A percentile compares a stretch with the other conserved stretches of the same genome.
Evolutionary conservation across 1,139 yeast species (phyloP).

Genomic region (Protomyces pachydermus): DNA sequence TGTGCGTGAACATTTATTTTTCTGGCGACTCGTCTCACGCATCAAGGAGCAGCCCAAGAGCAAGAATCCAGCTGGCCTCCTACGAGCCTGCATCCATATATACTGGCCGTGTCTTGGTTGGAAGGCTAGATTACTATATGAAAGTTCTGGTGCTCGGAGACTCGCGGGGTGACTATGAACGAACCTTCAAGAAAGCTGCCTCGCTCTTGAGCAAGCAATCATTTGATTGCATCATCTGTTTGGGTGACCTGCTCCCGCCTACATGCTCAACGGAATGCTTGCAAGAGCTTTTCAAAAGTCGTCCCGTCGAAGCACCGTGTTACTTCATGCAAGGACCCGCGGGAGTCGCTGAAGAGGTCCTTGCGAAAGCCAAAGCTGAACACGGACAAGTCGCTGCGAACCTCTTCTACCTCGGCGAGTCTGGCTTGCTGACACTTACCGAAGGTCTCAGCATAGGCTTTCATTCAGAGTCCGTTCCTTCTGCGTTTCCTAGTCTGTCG

Average conservation of each 20-base stretch:
- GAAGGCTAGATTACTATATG: background rate
- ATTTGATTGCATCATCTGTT: slow-evolving; percentile 27
- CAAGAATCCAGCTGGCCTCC: too few species aligned
- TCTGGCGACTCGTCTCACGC: background rate
- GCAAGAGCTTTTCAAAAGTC: slow-evolving; percentile 4
- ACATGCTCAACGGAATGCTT: background rate
- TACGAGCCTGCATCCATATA: too few species aligned
- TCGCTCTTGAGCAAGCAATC: slow-evolving; percentile 16
- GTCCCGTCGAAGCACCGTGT: slow-evolving; percentile 13
- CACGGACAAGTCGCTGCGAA: slow-evolving; percentile 27
- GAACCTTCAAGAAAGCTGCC: slow-evolving; percentile 24
- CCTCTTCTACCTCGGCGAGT: slow-evolving; percentile 23
- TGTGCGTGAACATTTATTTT: too few species aligned
- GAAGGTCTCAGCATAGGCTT: slow-evolving; percentile 18
- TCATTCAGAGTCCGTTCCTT: background rate
- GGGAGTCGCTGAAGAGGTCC: slow-evolving; percentile 15
- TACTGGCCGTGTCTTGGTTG: too few species aligned
- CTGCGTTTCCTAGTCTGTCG: background rate
- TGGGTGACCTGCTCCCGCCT: slow-evolving; percentile 26
- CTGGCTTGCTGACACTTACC: slow-evolving; percentile 19
- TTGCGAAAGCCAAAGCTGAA: slow-evolving; percentile 4
- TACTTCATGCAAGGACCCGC: slow-evolving; percentile 27
- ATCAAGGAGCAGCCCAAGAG: background rate
- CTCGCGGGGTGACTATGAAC: slow-evolving; percentile 14
- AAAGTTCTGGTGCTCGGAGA: slow-evolving; percentile 25